Base-by-base conservation (phyloP, 108 stramenopile genomes). In the Pseudonitzschia delicatissima region DNA sequence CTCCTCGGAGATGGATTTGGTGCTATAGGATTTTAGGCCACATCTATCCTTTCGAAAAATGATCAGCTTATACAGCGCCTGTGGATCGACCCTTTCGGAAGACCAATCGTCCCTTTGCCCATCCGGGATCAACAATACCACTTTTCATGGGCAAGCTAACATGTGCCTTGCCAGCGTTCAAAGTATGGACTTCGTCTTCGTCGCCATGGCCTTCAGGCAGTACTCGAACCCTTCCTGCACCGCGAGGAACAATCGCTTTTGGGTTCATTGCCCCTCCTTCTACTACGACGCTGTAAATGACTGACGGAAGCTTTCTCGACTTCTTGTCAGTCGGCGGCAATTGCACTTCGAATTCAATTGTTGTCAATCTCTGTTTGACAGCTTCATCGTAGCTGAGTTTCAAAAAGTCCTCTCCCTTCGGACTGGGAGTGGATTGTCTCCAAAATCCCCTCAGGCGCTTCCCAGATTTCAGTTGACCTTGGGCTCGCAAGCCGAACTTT, bases 61-160 rank as follows among this genome's bases (percentile, higher is more conserved):
- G 39, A 49, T n/a, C n/a, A 45, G 57, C 37, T 50, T 78, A 87
- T 40, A 87, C 42, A 59, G 80, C 57, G 37, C 91, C 91, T 18
- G 77, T 69, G 9, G 73, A 57, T 40, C 91, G 68, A 17, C 91
- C 91, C 63, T 70, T 80, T 53, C 91, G 83, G 64, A 92, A 92
- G 33, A 81, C 35, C 39, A 66, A 67, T 36, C 81, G 68, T 45
- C 91, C 91, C 68, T 70, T 75, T 13, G 83, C 85, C 88, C 87
- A 92, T 18, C 67, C 62, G 15, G 85, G 84, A 72, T 92, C 91
- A n/a, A 92, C 85, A 52, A 92, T 68, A 35, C 87, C 91, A 27
- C 83, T 64, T 51, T 69, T 80, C 80, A 85, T 76, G 17, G 85
- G 82, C 23, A 82, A 37, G 52, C 72, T 73, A 0, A 87, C 76